Evolutionary conservation across 345 rosid genomes (phyloP).

Genomic region (Reutealis trisperma): DNA sequence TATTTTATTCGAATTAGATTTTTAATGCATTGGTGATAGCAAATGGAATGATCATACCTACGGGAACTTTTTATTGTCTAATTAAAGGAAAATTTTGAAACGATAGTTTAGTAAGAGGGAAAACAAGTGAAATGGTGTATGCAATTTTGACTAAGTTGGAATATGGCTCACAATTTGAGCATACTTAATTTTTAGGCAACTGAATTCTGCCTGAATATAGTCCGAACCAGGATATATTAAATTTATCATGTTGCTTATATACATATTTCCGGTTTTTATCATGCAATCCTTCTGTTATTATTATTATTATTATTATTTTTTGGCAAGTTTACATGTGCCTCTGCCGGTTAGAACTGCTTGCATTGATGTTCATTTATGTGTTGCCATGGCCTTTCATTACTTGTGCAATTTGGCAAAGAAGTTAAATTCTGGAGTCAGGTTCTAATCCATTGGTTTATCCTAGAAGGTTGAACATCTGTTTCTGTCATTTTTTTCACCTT

Average conservation of each 20-base stretch:
- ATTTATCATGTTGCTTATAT: neutral
- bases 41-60: neutral
- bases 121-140: neutral
- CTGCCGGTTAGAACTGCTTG: neutral
- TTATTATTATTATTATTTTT: too few relatives aligned
- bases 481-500: too few relatives aligned
- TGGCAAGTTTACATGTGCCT: neutral
- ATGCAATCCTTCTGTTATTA: too few relatives aligned
- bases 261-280: neutral
- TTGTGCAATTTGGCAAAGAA: neutral
- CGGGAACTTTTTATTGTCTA: neutral
- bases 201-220: neutral
- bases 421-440: neutral
- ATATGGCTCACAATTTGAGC: neutral
- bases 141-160: neutral
- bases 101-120: too few relatives aligned
- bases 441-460: neutral
- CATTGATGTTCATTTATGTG: neutral
- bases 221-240: neutral
- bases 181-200: neutral
- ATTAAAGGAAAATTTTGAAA: neutral
- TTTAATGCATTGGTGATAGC: neutral
- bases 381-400: neutral
- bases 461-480: neutral
- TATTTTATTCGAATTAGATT: neutral